Evolutionary conservation across 257 asterid genomes (phyloP), one percentile per base, ranked within the genome.

Genomic region (Solanum pinnatisectum): DNA sequence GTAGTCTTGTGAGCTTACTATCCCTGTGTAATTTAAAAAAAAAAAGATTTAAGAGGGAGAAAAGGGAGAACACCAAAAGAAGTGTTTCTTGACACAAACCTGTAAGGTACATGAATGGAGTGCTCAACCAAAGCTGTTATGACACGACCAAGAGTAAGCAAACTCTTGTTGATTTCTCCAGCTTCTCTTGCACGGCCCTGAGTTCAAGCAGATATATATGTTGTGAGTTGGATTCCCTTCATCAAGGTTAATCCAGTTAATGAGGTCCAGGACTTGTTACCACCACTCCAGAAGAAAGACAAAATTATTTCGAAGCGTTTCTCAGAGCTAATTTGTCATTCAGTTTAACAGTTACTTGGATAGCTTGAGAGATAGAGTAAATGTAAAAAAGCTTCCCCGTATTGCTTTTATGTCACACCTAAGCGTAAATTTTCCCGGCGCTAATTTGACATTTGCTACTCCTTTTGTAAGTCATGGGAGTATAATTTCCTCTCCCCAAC

Each of bases 111-210:
- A 89, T 96, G 98, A 92, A 90, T 92, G 85, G 97, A 94, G 89
- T 94, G 98, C 89, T 96, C 98, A 91, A 93, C 97, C 90, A 96
- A 90, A 83, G 97, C 94, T 88, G 93, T 93, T 86, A 96, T 96
- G 89, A 95, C 98, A 25, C 97, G 98, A 65, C 98, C 98, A 89
- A 96, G 90, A 30, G 98, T 95, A 35, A 96, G 94, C 87, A 96
- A 93, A 91, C 98, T 95, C 92, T 96, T 96, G 90, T 96, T 96
- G 90, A 96, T 95, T 90, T 96, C 98, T 86, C 98, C 98, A 6
- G 98, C 98, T 93, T 96, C 98, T 90, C 98, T 92, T 87, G 98
- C 98, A 89, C 98, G 98, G 63, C 91, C 95, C 98, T 95, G 94
- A 73, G 46, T 83, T 32, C 49, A 88, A 79, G 27, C 49, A 49